These are phyloP conservation scores for Trichoderma sp. DNA, from an alignment of 2,329 filamentous ascomycete genomes.

Conservation along the genomic window DNA sequence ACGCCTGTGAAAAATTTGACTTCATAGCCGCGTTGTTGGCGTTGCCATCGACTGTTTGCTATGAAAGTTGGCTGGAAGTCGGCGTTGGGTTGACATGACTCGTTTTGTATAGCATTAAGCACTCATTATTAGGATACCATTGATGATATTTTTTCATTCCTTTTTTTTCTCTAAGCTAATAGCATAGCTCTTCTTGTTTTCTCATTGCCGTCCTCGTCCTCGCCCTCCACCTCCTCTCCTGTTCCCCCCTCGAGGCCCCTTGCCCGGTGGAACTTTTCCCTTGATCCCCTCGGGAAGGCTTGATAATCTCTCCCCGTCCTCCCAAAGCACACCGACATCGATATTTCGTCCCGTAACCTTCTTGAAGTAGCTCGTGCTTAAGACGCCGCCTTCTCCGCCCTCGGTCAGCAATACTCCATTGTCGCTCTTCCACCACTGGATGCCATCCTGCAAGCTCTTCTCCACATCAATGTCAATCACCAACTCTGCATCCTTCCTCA, in stretches of 20 bases:
- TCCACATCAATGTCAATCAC: constrained; percentile 74
- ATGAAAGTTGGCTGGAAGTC: neutral
- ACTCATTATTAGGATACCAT: neutral
- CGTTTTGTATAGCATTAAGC: neutral
- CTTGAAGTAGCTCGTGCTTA: constrained; percentile 67
- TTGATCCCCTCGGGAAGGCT: constrained; percentile 63
- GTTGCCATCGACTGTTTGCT: neutral
- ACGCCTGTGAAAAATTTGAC: neutral
- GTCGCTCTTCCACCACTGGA: constrained; percentile 75
- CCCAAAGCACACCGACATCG: constrained; percentile 65
- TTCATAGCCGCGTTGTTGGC: neutral
- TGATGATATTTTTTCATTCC: neutral
- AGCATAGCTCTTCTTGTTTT: neutral
- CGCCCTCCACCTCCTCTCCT: constrained; percentile 39
- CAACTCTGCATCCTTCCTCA: constrained; percentile 74
- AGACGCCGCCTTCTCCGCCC: constrained; percentile 55
- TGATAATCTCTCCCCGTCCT: constrained; percentile 62
- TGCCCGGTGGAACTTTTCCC: constrained; percentile 46
- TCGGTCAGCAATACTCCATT: constrained; percentile 73
- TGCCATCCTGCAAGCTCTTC: constrained; percentile 59
- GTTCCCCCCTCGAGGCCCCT: constrained; percentile 44
- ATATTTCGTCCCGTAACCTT: constrained; percentile 62
- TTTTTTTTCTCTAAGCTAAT: constrained; percentile 5
- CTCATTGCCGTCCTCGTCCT: constrained; percentile 31
- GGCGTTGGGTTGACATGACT: neutral